These are phyloP conservation scores for Dictyostelium discoideum DNA, from an alignment of 78 protist species.

Conservation along the genomic window DNA sequence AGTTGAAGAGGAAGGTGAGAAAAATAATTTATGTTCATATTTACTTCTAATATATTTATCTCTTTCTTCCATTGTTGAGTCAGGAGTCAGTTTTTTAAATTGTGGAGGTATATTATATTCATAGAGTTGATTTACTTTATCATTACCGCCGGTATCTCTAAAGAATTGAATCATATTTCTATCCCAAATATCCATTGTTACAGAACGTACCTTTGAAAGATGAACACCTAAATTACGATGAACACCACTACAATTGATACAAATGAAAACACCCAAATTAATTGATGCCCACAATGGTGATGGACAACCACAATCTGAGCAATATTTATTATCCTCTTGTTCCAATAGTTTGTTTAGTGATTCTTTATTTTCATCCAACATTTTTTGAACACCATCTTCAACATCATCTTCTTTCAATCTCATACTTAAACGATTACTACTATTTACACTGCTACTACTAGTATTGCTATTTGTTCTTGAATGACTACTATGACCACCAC, in stretches of 20 bases:
- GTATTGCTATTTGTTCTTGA: neutral
- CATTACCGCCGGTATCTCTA: conserved; percentile 75
- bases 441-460: neutral
- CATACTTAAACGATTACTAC: neutral
- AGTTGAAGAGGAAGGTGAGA: neutral
- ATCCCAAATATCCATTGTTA: conserved; percentile 84
- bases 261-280: conserved; percentile 86
- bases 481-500: neutral
- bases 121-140: conserved; percentile 41
- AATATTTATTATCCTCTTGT: conserved; percentile 29
- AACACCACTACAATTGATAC: conserved; percentile 90
- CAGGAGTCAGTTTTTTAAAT: conserved; percentile 4
- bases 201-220: conserved; percentile 87
- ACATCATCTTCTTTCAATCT: conserved; percentile 51
- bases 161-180: conserved; percentile 1
- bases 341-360: conserved; percentile 16
- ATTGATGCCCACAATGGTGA: conserved; percentile 88
- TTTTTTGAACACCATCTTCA: conserved; percentile 47
- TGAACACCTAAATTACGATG: conserved; percentile 91
- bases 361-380: conserved; percentile 42
- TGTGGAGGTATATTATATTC: conserved; percentile 61
- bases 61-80: conserved; percentile 48
- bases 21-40: conserved; percentile 68
- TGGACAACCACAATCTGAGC: conserved; percentile 83
- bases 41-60: conserved; percentile 61